Percentiles rank a stretch among this genome's conserved stretches.
Conservation (phyloP, 2,329 filamentous ascomycete genomes). For the Botryosphaeria agaves region DNA sequence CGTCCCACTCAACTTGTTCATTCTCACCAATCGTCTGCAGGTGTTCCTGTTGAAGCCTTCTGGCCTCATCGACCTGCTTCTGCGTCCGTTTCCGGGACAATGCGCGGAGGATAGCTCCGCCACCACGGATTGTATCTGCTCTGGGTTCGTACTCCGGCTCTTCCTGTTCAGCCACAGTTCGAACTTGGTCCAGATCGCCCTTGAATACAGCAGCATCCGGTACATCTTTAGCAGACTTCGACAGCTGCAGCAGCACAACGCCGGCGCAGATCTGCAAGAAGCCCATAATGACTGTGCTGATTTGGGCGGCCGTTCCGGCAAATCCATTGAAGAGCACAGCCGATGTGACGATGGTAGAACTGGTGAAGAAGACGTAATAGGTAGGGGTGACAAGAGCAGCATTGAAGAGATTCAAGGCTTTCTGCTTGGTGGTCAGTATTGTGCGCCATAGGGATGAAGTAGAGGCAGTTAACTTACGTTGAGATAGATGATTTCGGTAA, state of each 20-base stretch:
- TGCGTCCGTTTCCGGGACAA: constrained; percentile 60
- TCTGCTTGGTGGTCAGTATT: constrained; percentile 40
- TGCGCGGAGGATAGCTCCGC: constrained; percentile 72
- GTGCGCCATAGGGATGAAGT: not conserved
- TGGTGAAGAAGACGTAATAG: constrained; percentile 98
- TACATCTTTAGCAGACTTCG: constrained; percentile 94
- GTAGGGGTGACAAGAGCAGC: constrained; percentile 93
- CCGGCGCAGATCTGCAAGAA: constrained; percentile 90
- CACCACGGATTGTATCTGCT: constrained; percentile 84
- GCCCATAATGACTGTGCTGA: constrained; percentile 79
- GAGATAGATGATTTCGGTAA: constrained; percentile 89
- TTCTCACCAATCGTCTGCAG: constrained; percentile 65
- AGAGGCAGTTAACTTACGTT: constrained; percentile 50
- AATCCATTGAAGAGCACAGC: constrained; percentile 87
- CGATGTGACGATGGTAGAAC: constrained; percentile 84
- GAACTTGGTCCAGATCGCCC: constrained; percentile 85
- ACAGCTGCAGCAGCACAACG: constrained; percentile 85
- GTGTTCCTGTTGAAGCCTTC: constrained; percentile 63
- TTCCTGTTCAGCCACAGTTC: constrained; percentile 86
- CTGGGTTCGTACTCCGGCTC: constrained; percentile 94
- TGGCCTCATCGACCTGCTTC: constrained; percentile 65
- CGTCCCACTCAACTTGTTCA: constrained; percentile 80
- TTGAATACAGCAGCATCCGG: constrained; percentile 84
- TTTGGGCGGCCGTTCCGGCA: constrained; percentile 65
- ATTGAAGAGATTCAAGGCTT: constrained; percentile 96